A percentile compares a stretch with the other conserved stretches of the same genome.
phyloP scores from a whole-genome alignment of 163 green algal species.

The Scenedesmus sp. region DNA sequence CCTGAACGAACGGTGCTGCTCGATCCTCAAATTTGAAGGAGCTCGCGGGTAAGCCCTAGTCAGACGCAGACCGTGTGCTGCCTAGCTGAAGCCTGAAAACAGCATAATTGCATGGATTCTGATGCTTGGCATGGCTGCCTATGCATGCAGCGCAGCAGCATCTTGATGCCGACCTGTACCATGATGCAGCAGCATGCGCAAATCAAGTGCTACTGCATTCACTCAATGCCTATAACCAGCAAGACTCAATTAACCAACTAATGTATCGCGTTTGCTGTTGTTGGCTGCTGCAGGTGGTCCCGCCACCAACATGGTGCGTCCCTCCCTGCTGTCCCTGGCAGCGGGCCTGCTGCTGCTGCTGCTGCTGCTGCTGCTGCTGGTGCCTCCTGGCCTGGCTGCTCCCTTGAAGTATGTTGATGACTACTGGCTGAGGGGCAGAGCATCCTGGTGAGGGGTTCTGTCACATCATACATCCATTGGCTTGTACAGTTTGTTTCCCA shows the following conservation, averaged over 20 bases:
- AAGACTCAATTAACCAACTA: not conserved
- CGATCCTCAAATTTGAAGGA: not conserved
- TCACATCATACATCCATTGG: not conserved
- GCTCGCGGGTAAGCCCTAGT: not conserved
- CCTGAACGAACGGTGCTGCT: not conserved
- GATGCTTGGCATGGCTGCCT: not conserved
- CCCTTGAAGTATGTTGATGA: slow-evolving; percentile 12
- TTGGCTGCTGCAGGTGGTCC: not conserved
- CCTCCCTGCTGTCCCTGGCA: not conserved
- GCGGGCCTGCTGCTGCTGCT: not conserved
- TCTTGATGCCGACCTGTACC: not conserved
- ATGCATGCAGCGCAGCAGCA: not conserved
- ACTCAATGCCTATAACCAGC: not conserved
- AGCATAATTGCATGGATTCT: not conserved
- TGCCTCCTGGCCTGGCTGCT: not conserved
- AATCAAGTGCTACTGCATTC: not conserved
- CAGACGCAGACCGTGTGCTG: not conserved
- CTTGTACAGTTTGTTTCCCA: not conserved
- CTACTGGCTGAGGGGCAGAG: slow-evolving; percentile 40
- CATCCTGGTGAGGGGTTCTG: slow-evolving; percentile 15
- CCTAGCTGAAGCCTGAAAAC: not conserved
- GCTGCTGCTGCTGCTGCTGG: slow-evolving; percentile 8
- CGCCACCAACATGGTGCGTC: not conserved
- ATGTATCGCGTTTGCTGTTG: not conserved
- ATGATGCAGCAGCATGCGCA: not conserved